A percentile compares a stretch with the other conserved stretches of the same genome.
phyloP scores from a whole-genome alignment of 805 yeast genomes.

The Yamadazyma olivae region DNA sequence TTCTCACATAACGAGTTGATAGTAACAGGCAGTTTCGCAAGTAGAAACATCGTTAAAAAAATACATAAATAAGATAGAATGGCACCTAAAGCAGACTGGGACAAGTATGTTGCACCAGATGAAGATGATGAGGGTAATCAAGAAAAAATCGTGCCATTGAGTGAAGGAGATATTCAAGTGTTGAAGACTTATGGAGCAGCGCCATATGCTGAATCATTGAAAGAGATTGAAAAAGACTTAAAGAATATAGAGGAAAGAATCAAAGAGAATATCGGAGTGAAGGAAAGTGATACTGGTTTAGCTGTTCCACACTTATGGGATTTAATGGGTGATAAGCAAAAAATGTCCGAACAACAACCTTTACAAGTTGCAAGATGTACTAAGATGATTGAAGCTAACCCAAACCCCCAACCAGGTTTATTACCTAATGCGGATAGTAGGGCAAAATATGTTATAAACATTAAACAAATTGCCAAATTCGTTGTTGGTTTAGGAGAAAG shows the following conservation, averaged over 20 bases:
- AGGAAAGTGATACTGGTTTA: conserved; percentile 96
- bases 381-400: conserved; percentile 75
- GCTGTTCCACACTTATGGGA: conserved; percentile 98
- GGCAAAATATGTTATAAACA: conserved; percentile 90
- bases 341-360: conserved; percentile 92
- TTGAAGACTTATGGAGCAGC: conserved; percentile 97
- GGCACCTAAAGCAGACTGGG: conserved; percentile 94
- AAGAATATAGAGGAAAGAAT: conserved; percentile 81
- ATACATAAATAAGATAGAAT: too few relatives aligned
- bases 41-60: too few relatives aligned
- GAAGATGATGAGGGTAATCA: conserved; percentile 64
- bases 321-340: conserved; percentile 90
- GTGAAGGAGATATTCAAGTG: conserved; percentile 97
- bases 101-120: conserved; percentile 86
- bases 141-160: conserved; percentile 77
- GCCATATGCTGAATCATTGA: conserved; percentile 82
- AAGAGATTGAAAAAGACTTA: conserved; percentile 82
- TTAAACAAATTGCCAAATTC: conserved; percentile 95
- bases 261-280: conserved; percentile 90
- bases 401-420: conserved; percentile 29
- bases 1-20: too few relatives aligned
- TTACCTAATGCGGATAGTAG: conserved; percentile 71
- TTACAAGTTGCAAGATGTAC: conserved; percentile 98
- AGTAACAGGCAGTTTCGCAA: too few relatives aligned
- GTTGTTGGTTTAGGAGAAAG: conserved; percentile 96